A percentile compares a stretch with the other conserved stretches of the same genome.
Conservation (phyloP, 1,139 yeast species). For the Saccharomycopsis hybrid region DNA sequence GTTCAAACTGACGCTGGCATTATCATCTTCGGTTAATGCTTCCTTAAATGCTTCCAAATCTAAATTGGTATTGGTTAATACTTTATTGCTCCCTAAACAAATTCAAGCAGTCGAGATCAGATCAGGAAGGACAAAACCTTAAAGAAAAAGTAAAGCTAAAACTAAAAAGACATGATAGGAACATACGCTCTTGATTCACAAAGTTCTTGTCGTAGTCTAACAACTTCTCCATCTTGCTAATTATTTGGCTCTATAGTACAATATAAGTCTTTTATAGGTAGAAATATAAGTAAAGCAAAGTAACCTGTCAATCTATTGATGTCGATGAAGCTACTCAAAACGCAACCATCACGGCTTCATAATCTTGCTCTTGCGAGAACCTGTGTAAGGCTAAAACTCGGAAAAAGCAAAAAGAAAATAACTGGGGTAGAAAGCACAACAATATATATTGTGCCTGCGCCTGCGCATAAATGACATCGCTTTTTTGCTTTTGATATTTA, state of each 20-base stretch:
- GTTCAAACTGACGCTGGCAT: conserved; percentile 11
- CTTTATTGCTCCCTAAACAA: no score
- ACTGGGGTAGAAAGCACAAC: no score
- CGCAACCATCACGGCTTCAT: no score
- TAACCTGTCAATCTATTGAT: background rate
- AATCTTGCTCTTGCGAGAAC: no score
- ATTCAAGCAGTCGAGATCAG: background rate
- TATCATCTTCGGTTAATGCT: conserved; percentile 26
- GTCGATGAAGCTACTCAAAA: background rate
- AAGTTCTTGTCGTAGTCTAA: conserved; percentile 25
- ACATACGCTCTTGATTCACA: conserved; percentile 31
- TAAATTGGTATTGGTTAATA: conserved; percentile 14
- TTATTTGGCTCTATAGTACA: background rate
- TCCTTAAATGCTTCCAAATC: conserved; percentile 30
- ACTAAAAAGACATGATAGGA: background rate
- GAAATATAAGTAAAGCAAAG: background rate
- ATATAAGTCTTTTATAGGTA: background rate
- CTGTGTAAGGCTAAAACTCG: no score
- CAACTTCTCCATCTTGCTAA: conserved; percentile 10
- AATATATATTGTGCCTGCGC: no score
- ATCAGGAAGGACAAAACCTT: background rate
- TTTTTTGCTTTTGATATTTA: no score
- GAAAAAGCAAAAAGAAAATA: no score
- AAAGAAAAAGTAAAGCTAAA: background rate
- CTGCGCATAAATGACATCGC: no score